phyloP scores from a whole-genome alignment of 208 protist genomes.

The Leishmania tropica region DNA sequence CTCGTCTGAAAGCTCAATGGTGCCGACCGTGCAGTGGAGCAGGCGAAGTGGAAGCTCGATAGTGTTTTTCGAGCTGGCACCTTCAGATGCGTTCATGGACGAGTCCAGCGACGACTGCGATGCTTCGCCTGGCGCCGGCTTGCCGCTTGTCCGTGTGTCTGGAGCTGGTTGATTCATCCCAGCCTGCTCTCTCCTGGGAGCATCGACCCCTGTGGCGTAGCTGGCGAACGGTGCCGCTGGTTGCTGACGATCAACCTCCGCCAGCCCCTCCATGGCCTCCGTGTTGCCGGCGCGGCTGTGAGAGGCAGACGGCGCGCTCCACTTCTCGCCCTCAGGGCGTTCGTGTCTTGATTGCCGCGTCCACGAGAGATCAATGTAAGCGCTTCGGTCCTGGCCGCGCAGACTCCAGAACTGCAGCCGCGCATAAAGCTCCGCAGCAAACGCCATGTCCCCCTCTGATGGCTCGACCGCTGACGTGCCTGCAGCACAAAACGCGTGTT shows the following conservation, averaged over 20 bases:
- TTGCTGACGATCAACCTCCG: not conserved
- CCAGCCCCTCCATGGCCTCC: not conserved
- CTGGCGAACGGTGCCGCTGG: not conserved
- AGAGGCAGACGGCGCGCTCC: not conserved
- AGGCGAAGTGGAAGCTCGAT: conserved; percentile 18
- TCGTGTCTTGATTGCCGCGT: not conserved
- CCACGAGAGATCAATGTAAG: conserved; percentile 39
- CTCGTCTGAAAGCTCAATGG: conserved; percentile 21
- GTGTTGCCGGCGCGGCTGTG: too few species aligned
- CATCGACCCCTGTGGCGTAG: not conserved
- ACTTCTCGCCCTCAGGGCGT: not conserved
- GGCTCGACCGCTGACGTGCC: conserved; percentile 5
- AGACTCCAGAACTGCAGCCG: conserved; percentile 75
- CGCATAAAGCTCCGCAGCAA: conserved; percentile 61
- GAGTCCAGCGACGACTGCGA: not conserved
- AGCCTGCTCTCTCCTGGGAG: too few species aligned
- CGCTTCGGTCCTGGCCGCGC: conserved; percentile 54
- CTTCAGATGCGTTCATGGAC: not conserved
- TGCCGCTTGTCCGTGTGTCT: not conserved
- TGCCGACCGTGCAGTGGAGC: conserved; percentile 23
- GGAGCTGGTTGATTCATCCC: not conserved
- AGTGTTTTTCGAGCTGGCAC: not conserved
- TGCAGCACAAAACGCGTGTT: not conserved
- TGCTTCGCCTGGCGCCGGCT: not conserved
- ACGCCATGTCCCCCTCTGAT: conserved; percentile 56